Conservation (phyloP, 2,329 filamentous ascomycete species). For the Calonectria multiphialidica region DNA sequence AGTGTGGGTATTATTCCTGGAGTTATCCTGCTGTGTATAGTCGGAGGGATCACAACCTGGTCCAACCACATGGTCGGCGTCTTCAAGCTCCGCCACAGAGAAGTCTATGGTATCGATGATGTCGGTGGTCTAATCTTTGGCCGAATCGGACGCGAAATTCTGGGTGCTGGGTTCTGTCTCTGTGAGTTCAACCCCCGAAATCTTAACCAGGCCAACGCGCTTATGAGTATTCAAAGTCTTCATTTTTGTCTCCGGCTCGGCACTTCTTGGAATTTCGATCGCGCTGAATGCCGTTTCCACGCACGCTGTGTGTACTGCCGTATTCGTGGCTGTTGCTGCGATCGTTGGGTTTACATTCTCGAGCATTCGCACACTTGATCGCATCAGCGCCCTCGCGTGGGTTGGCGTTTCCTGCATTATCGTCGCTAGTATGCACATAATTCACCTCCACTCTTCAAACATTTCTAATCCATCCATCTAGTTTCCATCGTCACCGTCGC, state of each 20-base stretch:
- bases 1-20: slow-evolving; percentile 60
- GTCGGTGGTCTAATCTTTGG: slow-evolving; percentile 61
- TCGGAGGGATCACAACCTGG: slow-evolving; percentile 60
- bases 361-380: slow-evolving; percentile 42
- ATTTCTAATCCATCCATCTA: background rate
- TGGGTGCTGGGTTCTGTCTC: slow-evolving; percentile 49
- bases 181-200: slow-evolving; percentile 25
- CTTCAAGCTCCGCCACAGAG: slow-evolving; percentile 63
- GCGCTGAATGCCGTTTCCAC: slow-evolving; percentile 51
- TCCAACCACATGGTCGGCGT: slow-evolving; percentile 59
- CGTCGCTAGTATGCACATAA: slow-evolving; percentile 30
- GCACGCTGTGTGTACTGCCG: slow-evolving; percentile 50
- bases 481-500: slow-evolving; percentile 43
- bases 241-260: slow-evolving; percentile 36
- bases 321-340: slow-evolving; percentile 50
- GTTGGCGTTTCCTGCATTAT: slow-evolving; percentile 39
- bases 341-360: slow-evolving; percentile 43
- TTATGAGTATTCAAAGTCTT: background rate
- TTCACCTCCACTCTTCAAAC: too few relatives aligned
- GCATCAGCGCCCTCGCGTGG: slow-evolving; percentile 45
- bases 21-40: slow-evolving; percentile 53
- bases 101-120: slow-evolving; percentile 65
- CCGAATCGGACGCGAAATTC: slow-evolving; percentile 54
- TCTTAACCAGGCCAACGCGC: background rate
- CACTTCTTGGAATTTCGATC: slow-evolving; percentile 53